Evolutionary conservation across 2,329 filamentous ascomycete genomes (phyloP).

Genomic region (Aspergillus flavus): DNA sequence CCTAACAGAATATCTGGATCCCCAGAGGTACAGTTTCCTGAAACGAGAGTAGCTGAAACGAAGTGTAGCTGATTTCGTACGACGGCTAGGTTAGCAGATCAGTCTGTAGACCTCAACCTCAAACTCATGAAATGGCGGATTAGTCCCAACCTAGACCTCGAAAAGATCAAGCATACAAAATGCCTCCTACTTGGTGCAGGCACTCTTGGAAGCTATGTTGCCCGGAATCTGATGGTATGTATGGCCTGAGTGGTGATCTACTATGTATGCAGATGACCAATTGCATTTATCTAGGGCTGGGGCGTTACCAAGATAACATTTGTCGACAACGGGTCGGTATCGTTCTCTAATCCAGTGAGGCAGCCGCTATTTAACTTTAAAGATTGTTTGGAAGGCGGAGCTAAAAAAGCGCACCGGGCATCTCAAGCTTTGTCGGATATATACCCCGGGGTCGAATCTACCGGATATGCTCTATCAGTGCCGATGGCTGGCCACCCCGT

Average conservation of each 20-base stretch:
- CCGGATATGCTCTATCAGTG: constrained; percentile 79
- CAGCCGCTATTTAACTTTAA: constrained; percentile 90
- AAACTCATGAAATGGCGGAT: constrained; percentile 99
- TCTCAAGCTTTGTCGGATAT: constrained; percentile 80
- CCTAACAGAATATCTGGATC: constrained; percentile 92
- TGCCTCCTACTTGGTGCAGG: constrained; percentile 91
- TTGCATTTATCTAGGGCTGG: constrained; percentile 64
- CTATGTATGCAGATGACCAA: neutral
- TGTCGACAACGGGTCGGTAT: constrained; percentile 89
- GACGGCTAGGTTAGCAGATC: constrained; percentile 69
- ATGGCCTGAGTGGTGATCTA: neutral
- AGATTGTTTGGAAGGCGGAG: constrained; percentile 84
- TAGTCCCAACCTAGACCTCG: constrained; percentile 82
- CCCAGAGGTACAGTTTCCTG: constrained; percentile 55
- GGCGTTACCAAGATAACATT: constrained; percentile 94
- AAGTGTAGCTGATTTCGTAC: constrained; percentile 6
- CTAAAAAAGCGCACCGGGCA: constrained; percentile 78
- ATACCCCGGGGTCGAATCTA: constrained; percentile 83
- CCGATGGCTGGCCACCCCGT: constrained; percentile 96
- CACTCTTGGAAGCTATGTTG: constrained; percentile 91
- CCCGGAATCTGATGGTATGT: constrained; percentile 73
- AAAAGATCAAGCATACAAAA: constrained; percentile 84
- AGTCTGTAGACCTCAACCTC: constrained; percentile 92
- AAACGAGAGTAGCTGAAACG: neutral
- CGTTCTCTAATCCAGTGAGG: constrained; percentile 93